These are phyloP conservation scores for Colletotrichum aenigma DNA, from an alignment of 2,329 filamentous ascomycete species.

Conservation along the genomic window DNA sequence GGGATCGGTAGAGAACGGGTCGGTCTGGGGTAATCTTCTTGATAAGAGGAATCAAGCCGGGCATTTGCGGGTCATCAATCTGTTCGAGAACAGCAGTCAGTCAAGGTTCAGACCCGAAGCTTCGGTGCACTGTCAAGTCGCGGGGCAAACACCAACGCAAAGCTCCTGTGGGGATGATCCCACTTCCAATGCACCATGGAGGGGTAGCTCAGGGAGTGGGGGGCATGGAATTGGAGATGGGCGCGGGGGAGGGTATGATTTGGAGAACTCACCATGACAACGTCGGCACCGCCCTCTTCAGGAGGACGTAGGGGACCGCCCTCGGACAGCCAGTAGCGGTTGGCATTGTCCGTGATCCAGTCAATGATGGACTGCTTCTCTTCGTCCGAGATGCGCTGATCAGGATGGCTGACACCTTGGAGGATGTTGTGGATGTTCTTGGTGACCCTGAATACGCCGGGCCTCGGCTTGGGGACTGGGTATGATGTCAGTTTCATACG, in stretches of 20 bases:
- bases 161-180: conserved; percentile 15
- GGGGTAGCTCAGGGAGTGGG: conserved; percentile 8
- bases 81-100: conserved; percentile 25
- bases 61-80: conserved; percentile 88
- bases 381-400: conserved; percentile 66
- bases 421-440: conserved; percentile 91
- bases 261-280: conserved; percentile 62
- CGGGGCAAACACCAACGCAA: background rate
- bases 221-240: background rate
- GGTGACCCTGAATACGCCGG: conserved; percentile 80
- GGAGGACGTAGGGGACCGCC: conserved; percentile 70
- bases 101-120: background rate
- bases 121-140: background rate
- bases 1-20: conserved; percentile 80
- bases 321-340: conserved; percentile 73
- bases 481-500: conserved; percentile 15
- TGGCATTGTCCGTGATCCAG: conserved; percentile 77
- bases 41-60: conserved; percentile 75
- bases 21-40: conserved; percentile 73
- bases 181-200: conserved; percentile 3
- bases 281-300: conserved; percentile 74
- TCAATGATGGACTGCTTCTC: conserved; percentile 67
- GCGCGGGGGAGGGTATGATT: background rate
- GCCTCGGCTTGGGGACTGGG: conserved; percentile 76
- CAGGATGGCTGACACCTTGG: conserved; percentile 73